Evolutionary conservation across 805 yeast species (phyloP).

Genomic region (Candida koratica): DNA sequence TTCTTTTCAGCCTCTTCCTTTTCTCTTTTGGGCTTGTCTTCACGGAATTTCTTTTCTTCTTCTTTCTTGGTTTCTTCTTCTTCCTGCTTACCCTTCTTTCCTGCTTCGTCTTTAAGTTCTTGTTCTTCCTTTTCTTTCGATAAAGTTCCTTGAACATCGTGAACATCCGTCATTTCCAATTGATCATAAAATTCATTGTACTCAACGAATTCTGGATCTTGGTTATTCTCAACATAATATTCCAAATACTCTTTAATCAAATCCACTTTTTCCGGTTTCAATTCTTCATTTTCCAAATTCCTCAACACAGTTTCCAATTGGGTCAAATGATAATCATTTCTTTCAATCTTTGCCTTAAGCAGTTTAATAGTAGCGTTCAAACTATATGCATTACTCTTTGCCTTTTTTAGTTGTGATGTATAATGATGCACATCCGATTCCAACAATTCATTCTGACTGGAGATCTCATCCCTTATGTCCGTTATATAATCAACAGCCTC

Average conservation of each 20-base stretch:
- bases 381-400: conserved; percentile 47
- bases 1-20: conserved; percentile 11
- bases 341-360: conserved; percentile 56
- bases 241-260: conserved; percentile 83
- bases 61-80: conserved; percentile 10
- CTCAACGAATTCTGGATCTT: conserved; percentile 88
- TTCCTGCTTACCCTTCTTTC: conserved; percentile 7
- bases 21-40: conserved; percentile 7
- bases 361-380: conserved; percentile 57
- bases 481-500: conserved; percentile 70
- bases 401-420: conserved; percentile 36
- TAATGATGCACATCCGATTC: conserved; percentile 58
- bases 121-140: conserved; percentile 18
- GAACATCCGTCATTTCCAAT: conserved; percentile 55
- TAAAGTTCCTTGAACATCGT: conserved; percentile 24
- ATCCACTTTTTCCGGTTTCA: conserved; percentile 73
- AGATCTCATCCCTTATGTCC: conserved; percentile 71
- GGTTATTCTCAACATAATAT: conserved; percentile 90
- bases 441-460: conserved; percentile 71
- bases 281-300: conserved; percentile 70
- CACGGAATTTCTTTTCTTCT: conserved; percentile 11
- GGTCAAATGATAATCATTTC: conserved; percentile 75
- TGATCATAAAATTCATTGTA: conserved; percentile 91
- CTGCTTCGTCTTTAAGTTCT: conserved; percentile 12
- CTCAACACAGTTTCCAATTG: conserved; percentile 76